A percentile compares a stretch with the other conserved stretches of the same genome.
phyloP scores from a whole-genome alignment of 768 basidiomycete genomes.

The Trametes cubensis region DNA sequence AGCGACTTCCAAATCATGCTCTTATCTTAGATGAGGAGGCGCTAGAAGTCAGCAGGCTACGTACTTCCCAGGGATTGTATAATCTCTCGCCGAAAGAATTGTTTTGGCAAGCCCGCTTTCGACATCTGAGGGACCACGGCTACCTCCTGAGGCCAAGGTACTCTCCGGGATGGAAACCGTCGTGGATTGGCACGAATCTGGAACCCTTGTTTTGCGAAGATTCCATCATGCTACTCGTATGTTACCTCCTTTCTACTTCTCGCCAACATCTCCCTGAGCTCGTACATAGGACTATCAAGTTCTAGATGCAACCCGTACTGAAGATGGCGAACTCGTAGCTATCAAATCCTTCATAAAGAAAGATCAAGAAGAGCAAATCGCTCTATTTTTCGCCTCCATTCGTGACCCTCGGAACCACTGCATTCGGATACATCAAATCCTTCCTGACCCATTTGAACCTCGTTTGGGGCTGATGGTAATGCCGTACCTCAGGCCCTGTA shows the following conservation, averaged over 20 bases:
- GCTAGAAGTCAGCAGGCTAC: neutral
- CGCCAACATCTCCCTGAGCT: too few relatives aligned
- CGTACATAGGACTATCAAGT: conserved; percentile 1
- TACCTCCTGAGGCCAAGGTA: conserved; percentile 30
- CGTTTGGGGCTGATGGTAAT: conserved; percentile 27
- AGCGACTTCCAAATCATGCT: conserved; percentile 18
- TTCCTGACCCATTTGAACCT: conserved; percentile 23
- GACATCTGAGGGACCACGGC: conserved; percentile 14
- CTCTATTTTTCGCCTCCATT: conserved; percentile 19
- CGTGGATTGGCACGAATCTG: conserved; percentile 19
- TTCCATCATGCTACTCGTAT: conserved; percentile 14
- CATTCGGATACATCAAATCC: conserved; percentile 26
- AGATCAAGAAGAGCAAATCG: conserved; percentile 17
- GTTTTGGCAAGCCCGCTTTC: conserved; percentile 22
- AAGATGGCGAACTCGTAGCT: conserved; percentile 14
- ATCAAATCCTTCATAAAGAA: conserved; percentile 16
- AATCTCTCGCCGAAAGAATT: neutral
- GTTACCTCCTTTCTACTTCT: neutral
- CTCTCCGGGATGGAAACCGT: conserved; percentile 16
- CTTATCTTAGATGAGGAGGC: neutral
- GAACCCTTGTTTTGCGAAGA: conserved; percentile 22
- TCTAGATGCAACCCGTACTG: conserved; percentile 22
- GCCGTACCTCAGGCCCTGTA: conserved; percentile 31
- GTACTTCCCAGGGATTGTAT: conserved; percentile 10
- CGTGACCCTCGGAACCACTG: conserved; percentile 28